Evolutionary conservation across 2,329 filamentous ascomycete species (phyloP).

Genomic region (Claviceps capensis): DNA sequence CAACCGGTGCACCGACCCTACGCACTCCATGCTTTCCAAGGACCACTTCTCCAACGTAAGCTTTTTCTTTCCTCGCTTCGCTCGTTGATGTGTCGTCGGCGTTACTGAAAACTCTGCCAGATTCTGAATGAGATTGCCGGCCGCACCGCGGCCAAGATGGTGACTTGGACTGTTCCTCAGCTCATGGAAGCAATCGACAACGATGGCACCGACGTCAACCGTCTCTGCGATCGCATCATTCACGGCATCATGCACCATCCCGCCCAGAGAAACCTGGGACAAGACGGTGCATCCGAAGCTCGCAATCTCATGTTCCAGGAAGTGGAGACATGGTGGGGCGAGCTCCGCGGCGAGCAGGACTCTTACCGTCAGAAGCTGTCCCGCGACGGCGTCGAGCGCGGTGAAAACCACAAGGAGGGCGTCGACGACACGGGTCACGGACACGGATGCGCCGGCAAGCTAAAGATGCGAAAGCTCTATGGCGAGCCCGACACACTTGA

Average conservation of each 20-base stretch:
- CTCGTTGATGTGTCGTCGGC: neutral
- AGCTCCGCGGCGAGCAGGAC: constrained; percentile 47
- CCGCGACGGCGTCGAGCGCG: constrained; percentile 60
- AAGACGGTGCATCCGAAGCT: constrained; percentile 58
- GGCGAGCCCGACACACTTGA: constrained; percentile 34
- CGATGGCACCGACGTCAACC: constrained; percentile 52
- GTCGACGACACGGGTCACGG: constrained; percentile 74
- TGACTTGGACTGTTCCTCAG: constrained; percentile 80
- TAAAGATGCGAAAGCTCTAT: constrained; percentile 62
- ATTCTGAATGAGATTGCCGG: constrained; percentile 81
- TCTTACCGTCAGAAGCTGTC: constrained; percentile 63
- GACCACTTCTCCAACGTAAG: constrained; percentile 80
- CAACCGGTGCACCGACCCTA: constrained; percentile 64
- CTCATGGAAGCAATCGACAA: constrained; percentile 82
- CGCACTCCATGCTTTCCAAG: constrained; percentile 91
- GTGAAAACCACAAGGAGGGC: constrained; percentile 76
- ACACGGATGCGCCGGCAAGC: constrained; percentile 67
- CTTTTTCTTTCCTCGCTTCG: neutral
- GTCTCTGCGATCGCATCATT: constrained; percentile 63
- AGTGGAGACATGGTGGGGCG: constrained; percentile 71
- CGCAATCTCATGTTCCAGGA: constrained; percentile 66
- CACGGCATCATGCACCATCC: constrained; percentile 80
- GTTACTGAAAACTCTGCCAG: constrained; percentile 15
- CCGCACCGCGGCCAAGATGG: constrained; percentile 61
- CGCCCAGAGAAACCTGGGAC: constrained; percentile 55